Evolutionary conservation across 441 rosid genomes (phyloP), one percentile per base, ranked within the genome.

Genomic region (Erodium trifolium): DNA sequence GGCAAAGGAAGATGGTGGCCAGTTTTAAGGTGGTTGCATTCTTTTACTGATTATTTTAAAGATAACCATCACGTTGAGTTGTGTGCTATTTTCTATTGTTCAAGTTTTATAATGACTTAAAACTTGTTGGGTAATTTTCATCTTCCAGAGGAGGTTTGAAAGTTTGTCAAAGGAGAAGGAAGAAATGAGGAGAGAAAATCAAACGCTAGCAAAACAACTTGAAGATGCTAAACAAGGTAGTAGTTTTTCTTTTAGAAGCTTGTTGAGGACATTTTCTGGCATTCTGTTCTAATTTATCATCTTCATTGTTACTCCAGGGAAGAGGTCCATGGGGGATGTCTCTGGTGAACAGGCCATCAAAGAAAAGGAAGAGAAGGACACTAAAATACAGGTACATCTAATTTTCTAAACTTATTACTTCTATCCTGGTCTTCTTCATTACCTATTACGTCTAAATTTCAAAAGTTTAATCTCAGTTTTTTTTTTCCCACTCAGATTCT

Each of bases 181-280:
- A 62, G 97, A 87, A 70, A 71, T 82, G 7, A 81, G 64, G 77
- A 90, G 78, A 82, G 93, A 90, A 73, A 89, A 82, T 66, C 94
- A 87, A 73, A 79, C 85, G 37, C 90, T 90, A 73, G 76, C 82
- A 53, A 95, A 87, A 72, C 97, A 87, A 82, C 80, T 92, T 72
- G 99, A 95, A 69, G 98, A 95, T 45, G 78, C 85, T 27, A 95
- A 88, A 80, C 96, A 89, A 79, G 95, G 99, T 91, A 77, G 70
- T 8, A 64, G 27, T 63, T 71, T 59, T 11, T 67, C 66, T 23
- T 72, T 65, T 70, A 68, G 11, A 63, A 53, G 65, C 77, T 8
- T 41, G 45, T 11, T 13, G 45, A 41, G 2, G 45, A 41, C 45
- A 41, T 41, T 41, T 41, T 41, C 45, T 41, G 45, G 12, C 12